Evolutionary conservation across 2,329 filamentous ascomycete genomes (phyloP), one percentile per base, ranked within the genome.

Genomic region (Penicillium frequentans): DNA sequence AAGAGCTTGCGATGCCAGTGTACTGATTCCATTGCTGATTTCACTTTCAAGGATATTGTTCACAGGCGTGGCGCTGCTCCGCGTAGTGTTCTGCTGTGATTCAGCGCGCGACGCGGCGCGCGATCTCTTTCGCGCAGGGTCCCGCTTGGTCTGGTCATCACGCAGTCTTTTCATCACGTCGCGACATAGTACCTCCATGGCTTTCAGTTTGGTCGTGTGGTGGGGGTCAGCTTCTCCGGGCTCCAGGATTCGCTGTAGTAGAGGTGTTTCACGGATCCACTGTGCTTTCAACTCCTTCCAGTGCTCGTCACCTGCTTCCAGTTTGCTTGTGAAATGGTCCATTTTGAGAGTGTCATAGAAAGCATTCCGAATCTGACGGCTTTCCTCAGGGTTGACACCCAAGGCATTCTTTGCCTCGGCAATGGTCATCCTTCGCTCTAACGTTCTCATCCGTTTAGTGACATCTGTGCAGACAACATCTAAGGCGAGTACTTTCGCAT

Each of bases 381-480:
- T 84, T 67, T 88, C 82, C 66, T 88, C 85, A 7, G 87, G 85
- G 58, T 89, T 90, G 63, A 91, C 79, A 29, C 86, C 85, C 47
- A 91, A 80, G 29, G 82, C 78, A 68, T 89, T 90, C 71, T 91
- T 93, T 5, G 89, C 90, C 57, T 92, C 87, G 1, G 85, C 82
- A 45, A 93, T 83, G 1, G 86, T 87, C 82, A 93, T 86, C n/a
- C 84, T 80, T 33, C 80, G 82, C 49, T 86, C 84, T 56, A 85
- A 70, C 13, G 78, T 85, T 66, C 90, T 85, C 79, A 93, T 87
- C 21, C 89, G 81, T 74, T 95, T 95, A 1, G 90, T 93, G 29
- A 93, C 89, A 74, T 93, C 90, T 27, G 85, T 88, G 68, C 89
- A 92, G 24, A 96, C 87, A 46, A 91, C 84, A 70, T 96, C 90